These are phyloP conservation scores for Prunus mume DNA, from an alignment of 306 rosid genomes.

Conservation along the genomic window DNA sequence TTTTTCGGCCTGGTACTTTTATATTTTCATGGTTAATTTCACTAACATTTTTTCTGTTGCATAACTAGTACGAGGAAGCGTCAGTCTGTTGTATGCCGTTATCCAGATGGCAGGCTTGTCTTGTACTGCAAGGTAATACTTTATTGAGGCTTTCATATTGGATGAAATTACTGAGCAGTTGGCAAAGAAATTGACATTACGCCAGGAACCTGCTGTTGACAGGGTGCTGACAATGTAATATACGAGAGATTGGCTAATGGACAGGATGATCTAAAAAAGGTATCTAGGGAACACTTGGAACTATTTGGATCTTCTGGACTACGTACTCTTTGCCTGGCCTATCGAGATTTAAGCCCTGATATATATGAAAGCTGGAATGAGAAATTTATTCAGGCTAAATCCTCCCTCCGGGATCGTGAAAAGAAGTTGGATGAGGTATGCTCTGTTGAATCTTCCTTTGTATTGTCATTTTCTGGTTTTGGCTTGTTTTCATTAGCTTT, in stretches of 20 bases:
- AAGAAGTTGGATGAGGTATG: constrained; percentile 94
- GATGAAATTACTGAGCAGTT: constrained; percentile 20
- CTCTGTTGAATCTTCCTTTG: constrained; percentile 14
- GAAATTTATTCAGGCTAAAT: constrained; percentile 89
- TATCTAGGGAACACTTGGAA: constrained; percentile 77
- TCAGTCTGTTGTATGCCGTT: constrained; percentile 93
- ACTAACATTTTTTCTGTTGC: constrained; percentile 26
- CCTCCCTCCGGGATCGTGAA: constrained; percentile 88
- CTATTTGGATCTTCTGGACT: constrained; percentile 84
- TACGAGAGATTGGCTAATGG: constrained; percentile 73
- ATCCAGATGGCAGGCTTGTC: constrained; percentile 89
- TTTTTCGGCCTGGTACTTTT: neutral
- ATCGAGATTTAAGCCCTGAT: constrained; percentile 69
- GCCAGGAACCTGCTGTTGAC: constrained; percentile 36
- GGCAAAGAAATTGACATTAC: constrained; percentile 31
- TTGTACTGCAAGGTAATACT: constrained; percentile 89
- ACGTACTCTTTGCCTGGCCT: constrained; percentile 94
- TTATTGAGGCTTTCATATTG: constrained; percentile 24
- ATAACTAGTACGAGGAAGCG: constrained; percentile 87
- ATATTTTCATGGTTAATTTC: constrained; percentile 9
- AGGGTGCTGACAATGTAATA: constrained; percentile 96
- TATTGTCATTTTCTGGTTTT: neutral
- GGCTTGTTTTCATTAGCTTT: neutral
- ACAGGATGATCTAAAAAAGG: constrained; percentile 54
- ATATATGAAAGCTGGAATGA: constrained; percentile 92